Evolutionary conservation across 2,329 filamentous ascomycete species (phyloP).

Genomic region (Sporothrix curviconia): DNA sequence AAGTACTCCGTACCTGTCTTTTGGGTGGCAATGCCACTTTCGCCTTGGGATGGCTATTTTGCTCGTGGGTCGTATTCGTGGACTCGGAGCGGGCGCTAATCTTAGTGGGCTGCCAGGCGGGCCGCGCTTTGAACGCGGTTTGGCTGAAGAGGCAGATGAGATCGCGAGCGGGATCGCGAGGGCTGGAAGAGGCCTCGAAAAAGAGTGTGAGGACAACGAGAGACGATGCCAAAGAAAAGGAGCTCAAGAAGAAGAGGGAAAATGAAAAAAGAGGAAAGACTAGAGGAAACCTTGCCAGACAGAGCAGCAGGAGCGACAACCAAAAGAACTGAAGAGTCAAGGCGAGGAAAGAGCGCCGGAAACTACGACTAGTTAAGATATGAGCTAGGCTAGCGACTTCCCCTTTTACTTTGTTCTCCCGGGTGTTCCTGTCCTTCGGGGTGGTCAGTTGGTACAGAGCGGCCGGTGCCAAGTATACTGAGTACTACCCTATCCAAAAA

Average conservation of each 20-base stretch:
- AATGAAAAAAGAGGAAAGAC: not conserved
- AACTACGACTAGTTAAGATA: not conserved
- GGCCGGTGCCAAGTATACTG: not conserved
- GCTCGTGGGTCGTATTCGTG: not conserved
- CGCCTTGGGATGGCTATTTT: not conserved
- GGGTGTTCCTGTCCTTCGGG: not conserved
- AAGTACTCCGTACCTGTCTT: not conserved
- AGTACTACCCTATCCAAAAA: too few species aligned
- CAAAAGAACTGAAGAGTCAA: not conserved
- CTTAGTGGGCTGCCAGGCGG: not conserved
- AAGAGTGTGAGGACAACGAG: not conserved
- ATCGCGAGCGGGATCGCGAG: not conserved
- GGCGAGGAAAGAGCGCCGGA: slow-evolving; percentile 2
- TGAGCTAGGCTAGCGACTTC: not conserved
- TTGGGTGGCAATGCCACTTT: not conserved
- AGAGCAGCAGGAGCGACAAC: not conserved
- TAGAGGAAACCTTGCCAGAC: too few species aligned
- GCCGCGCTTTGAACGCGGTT: slow-evolving; percentile 10
- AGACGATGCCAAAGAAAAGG: not conserved
- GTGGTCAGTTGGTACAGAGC: slow-evolving; percentile 3
- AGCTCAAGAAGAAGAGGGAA: not conserved
- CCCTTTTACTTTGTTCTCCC: not conserved
- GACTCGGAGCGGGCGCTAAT: not conserved
- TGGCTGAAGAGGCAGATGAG: slow-evolving; percentile 3
- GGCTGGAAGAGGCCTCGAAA: not conserved